These are phyloP conservation scores for Pestalotiopsis sp. DNA, from an alignment of 2,329 filamentous ascomycete genomes.

Conservation along the genomic window DNA sequence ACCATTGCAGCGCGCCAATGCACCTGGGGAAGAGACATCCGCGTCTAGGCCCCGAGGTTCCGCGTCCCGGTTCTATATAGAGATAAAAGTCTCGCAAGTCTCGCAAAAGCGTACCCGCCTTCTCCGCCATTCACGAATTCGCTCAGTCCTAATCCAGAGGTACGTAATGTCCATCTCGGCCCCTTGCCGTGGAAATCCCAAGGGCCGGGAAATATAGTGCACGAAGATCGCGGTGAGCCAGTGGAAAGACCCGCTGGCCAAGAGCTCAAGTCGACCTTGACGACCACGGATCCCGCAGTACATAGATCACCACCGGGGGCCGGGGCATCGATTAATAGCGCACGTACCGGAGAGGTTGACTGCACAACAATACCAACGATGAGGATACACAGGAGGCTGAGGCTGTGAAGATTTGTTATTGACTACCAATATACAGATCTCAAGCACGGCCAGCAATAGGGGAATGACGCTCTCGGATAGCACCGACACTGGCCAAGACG, in stretches of 20 bases:
- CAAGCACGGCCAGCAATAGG: neutral
- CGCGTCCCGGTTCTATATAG: neutral
- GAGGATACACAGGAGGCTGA: neutral
- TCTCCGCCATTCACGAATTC: neutral
- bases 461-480: neutral
- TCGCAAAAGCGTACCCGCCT: neutral
- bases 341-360: neutral
- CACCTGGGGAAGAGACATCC: neutral
- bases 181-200: neutral
- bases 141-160: neutral
- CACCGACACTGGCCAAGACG: neutral
- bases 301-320: neutral
- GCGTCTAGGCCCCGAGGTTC: neutral
- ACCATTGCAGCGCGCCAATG: neutral
- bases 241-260: neutral
- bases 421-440: too few relatives aligned
- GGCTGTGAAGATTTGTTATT: neutral
- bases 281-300: neutral
- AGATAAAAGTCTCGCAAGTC: neutral
- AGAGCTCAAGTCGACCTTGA: neutral
- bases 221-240: neutral
- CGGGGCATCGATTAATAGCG: neutral
- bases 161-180: neutral
- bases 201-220: neutral
- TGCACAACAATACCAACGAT: neutral